Conservation (phyloP, 768 basidiomycete species). For the Panus rudis region DNA sequence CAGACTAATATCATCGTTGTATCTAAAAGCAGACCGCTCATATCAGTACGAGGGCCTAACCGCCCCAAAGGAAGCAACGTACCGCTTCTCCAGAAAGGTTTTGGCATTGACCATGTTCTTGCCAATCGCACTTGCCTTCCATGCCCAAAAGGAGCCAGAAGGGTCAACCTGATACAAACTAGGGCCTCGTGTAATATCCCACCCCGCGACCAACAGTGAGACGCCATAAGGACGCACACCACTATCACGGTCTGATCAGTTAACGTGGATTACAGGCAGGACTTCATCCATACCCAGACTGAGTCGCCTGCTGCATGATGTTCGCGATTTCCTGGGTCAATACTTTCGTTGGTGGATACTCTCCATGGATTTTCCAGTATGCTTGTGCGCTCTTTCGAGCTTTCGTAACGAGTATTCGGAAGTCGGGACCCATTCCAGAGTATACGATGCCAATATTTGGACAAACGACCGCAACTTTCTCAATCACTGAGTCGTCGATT, state of each 20-base stretch:
- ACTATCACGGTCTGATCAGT: no score
- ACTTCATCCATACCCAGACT: slow-evolving; percentile 73
- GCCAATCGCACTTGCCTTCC: slow-evolving; percentile 99
- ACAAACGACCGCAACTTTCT: slow-evolving; percentile 95
- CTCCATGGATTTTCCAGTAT: slow-evolving; percentile 99
- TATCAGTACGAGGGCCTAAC: neutral
- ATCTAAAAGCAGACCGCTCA: slow-evolving; percentile 39
- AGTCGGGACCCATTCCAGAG: slow-evolving; percentile 99
- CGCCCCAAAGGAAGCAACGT: slow-evolving; percentile 26
- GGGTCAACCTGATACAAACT: slow-evolving; percentile 99
- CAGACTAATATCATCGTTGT: slow-evolving; percentile 97
- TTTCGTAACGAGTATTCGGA: slow-evolving; percentile 86
- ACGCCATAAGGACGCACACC: slow-evolving; percentile 99
- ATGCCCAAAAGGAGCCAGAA: slow-evolving; percentile 98
- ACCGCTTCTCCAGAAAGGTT: slow-evolving; percentile 99
- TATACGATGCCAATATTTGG: slow-evolving; percentile 99
- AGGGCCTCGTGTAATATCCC: slow-evolving; percentile 91
- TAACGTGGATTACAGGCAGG: slow-evolving; percentile 3
- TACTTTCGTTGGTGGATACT: slow-evolving; percentile 95
- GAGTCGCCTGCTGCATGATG: slow-evolving; percentile 98
- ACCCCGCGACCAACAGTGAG: slow-evolving; percentile 93
- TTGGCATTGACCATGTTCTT: slow-evolving; percentile 99
- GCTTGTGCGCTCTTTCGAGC: slow-evolving; percentile 97
- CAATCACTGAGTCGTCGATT: slow-evolving; percentile 96
- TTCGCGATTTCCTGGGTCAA: slow-evolving; percentile 96